Base-by-base conservation (phyloP, 2,329 filamentous ascomycete genomes). In the Drechslerella stenobrocha region DNA sequence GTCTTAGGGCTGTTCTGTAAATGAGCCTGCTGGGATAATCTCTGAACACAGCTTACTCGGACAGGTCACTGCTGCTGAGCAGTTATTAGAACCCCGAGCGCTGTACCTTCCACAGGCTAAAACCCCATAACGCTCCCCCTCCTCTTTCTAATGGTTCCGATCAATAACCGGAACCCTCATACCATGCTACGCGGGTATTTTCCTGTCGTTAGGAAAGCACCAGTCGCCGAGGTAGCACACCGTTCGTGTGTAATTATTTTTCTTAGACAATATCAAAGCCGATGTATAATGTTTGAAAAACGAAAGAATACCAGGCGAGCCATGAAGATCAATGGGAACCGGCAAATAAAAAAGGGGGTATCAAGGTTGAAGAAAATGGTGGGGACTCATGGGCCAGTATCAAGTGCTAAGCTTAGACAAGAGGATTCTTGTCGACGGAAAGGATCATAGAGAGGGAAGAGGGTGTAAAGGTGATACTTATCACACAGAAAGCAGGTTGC, bases 401-500 rank as follows among this genome's bases (percentile, higher is more conserved):
- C 35, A 51, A 42, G 20, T 18, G 55, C 46, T 35, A 51, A 42
- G 40, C 52, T 66, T 32, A 51, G 20, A 52, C 20, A 24, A 48
- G 37, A 34, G 45, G 22, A 30, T 45, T 55, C 32, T 50, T 47
- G 40, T 55, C 34, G 48, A 59, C 28, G 23, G 18, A 30, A 23
- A 30, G 50, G 34, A 37, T 48, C 9, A 30, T 42, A 32, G 48
- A 2, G 28, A 11, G 24, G 23, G 26, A 60, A 15, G 35, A 20
- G 46, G 30, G 37, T 22, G 15, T 48, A 32, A 15, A 53, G 35
- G 37, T 23, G 34, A 69, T 69, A 69, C 56, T 61, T 69, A 69
- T 51, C 56, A 51, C 46, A 44, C 22, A 42, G 35, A 48, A 2
- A 18, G 37, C 2, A 32, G 45, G n/a, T 37, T 20, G 35, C 3